A percentile compares a stretch with the other conserved stretches of the same genome.
phyloP scores from a whole-genome alignment of 768 basidiomycete species.

The Obba rivulosa region DNA sequence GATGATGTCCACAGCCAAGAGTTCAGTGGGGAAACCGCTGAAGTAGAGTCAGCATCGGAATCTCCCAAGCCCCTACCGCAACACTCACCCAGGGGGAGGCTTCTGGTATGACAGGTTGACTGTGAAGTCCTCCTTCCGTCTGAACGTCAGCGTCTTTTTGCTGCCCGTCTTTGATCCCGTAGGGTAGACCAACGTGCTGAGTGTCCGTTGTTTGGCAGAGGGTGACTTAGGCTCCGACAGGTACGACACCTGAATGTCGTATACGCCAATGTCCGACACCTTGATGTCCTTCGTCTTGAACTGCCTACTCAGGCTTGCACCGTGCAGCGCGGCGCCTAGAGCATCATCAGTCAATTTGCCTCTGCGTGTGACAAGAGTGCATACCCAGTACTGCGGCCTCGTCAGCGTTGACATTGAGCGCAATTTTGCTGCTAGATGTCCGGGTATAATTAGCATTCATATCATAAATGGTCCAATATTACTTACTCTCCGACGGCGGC shows the following conservation, averaged over 20 bases:
- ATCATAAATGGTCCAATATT: neutral
- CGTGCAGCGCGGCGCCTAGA: slow-evolving; percentile 79
- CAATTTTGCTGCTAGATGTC: slow-evolving; percentile 64
- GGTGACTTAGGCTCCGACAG: slow-evolving; percentile 53
- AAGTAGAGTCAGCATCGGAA: neutral
- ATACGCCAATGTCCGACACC: slow-evolving; percentile 63
- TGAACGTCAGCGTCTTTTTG: slow-evolving; percentile 84
- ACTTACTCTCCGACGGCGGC: slow-evolving; percentile 74
- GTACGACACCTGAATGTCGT: slow-evolving; percentile 80
- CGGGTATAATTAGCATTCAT: neutral
- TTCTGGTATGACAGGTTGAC: slow-evolving; percentile 76
- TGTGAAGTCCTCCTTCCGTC: slow-evolving; percentile 77
- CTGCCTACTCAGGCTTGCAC: slow-evolving; percentile 80
- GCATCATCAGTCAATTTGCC: neutral
- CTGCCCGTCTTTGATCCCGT: slow-evolving; percentile 69
- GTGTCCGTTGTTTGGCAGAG: slow-evolving; percentile 53
- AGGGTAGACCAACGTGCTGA: slow-evolving; percentile 75
- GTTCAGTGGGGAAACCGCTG: slow-evolving; percentile 68
- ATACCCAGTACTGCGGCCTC: slow-evolving; percentile 88
- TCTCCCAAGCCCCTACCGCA: neutral
- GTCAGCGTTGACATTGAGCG: slow-evolving; percentile 94
- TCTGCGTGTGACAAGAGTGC: neutral
- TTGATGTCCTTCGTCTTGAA: slow-evolving; percentile 96
- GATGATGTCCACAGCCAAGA: slow-evolving; percentile 66
- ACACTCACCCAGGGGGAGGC: slow-evolving; percentile 52